Conservation (phyloP, 176 grass and related monocot species). For the Canna indica region DNA sequence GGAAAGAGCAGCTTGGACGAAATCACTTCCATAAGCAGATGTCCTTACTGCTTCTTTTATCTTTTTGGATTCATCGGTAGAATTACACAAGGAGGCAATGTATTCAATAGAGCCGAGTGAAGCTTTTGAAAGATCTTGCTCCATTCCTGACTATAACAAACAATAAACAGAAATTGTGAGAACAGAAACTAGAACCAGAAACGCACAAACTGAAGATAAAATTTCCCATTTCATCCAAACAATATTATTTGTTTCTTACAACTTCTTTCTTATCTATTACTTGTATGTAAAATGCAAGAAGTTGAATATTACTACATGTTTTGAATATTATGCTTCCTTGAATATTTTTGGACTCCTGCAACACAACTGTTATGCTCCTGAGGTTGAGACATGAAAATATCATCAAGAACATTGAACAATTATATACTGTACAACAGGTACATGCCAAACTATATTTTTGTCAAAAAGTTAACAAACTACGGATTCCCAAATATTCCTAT, state of each 20-base stretch:
- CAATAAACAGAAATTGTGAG: slow-evolving; percentile 18
- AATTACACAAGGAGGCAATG: slow-evolving; percentile 72
- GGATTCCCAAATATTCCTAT: not conserved
- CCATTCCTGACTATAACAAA: slow-evolving; percentile 32
- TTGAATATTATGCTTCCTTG: no score
- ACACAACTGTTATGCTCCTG: no score
- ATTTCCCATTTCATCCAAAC: no score
- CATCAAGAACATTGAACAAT: no score
- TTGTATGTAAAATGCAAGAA: no score
- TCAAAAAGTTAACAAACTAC: not conserved
- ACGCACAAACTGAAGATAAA: no score
- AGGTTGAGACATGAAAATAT: no score
- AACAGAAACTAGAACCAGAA: not conserved
- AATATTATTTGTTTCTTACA: no score
- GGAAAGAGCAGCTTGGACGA: slow-evolving; percentile 83
- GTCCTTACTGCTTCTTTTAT: slow-evolving; percentile 59
- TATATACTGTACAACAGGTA: no score
- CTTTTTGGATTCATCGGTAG: slow-evolving; percentile 59
- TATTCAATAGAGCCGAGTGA: slow-evolving; percentile 95
- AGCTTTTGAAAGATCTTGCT: slow-evolving; percentile 47
- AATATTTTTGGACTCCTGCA: no score
- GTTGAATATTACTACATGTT: no score
- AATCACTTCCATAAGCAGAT: slow-evolving; percentile 78
- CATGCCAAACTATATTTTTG: not conserved
- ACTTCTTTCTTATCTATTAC: no score